Percentiles rank a stretch among this genome's conserved stretches.
Conservation (phyloP, 2,329 filamentous ascomycete species). For the Arthrobotrys musiformis region DNA sequence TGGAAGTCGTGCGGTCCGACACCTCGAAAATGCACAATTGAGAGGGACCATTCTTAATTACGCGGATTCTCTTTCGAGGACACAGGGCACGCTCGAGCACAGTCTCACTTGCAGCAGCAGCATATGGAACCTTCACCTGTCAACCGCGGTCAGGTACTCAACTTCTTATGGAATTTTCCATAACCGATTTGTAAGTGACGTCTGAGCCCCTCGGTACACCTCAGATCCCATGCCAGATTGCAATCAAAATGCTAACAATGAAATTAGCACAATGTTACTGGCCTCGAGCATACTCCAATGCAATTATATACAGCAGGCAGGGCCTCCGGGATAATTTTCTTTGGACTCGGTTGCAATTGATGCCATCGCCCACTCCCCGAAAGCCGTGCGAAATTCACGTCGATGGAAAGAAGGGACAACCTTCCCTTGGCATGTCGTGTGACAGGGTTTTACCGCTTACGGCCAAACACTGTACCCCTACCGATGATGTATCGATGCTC, state of each 20-base stretch:
- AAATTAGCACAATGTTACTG: not conserved
- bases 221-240: not conserved
- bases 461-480: not conserved
- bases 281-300: not conserved
- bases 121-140: not conserved
- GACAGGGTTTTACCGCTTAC: not conserved
- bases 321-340: not conserved
- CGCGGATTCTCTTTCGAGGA: too few relatives aligned
- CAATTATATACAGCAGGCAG: not conserved
- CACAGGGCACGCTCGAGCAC: too few relatives aligned
- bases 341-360: not conserved
- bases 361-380: not conserved
- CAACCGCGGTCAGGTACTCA: not conserved
- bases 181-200: not conserved
- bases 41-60: too few relatives aligned
- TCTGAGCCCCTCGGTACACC: not conserved
- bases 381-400: not conserved
- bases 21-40: too few relatives aligned
- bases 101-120: not conserved
- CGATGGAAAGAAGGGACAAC: not conserved
- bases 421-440: slow-evolving; percentile 9
- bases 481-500: too few relatives aligned
- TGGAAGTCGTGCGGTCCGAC: too few relatives aligned
- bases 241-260: not conserved
- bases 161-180: not conserved